Base-by-base conservation (phyloP, 2,329 filamentous ascomycete genomes). In the Trichoderma afroharzianum region DNA sequence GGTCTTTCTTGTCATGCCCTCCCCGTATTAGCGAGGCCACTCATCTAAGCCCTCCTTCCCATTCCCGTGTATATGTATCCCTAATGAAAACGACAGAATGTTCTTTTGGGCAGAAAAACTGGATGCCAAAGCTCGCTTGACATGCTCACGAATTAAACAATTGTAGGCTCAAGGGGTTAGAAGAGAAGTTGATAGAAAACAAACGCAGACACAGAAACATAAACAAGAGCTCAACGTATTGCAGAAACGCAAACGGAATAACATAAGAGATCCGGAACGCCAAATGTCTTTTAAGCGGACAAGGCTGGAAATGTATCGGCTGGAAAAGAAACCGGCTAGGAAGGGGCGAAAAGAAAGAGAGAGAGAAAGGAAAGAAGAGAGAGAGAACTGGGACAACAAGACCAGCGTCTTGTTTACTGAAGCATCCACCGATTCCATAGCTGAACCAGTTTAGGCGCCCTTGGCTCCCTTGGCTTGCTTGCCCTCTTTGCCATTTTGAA, bases 121-220 rank as follows among this genome's bases (percentile, higher is more conserved):
- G 7, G 21, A 58, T 68, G 57, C 43, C 66, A 68, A 68, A 68
- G 36, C 28, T 61, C 55, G 36, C 55, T 68, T 47, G 53, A 68
- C 36, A 50, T 47, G 39, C 39, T 61, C 39, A 11, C 55, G n/a
- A 21, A 61, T 61, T 68, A 68, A 61, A 50, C 21, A 68, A 12
- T 32, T 26, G 36, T 61, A 68, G 43, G 26, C 12, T 43, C 14
- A 33, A 59, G 24, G 12, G 8, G 32, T 8, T 18, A 8, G 5
- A 50, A 50, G 21, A 53, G 26, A 50, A 50, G 24, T 14, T 6
- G 21, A 12, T 14, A n/a, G 21, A 33, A 26, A 15, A 68, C 5
- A 14, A 11, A 15, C 8, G 43, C 24, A 59, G 26, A 32, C 7
- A 68, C 24, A n/a, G n/a, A 32, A 43, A 68, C 43, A 24, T 0